These are phyloP conservation scores for Suillus americanus DNA, from an alignment of 768 basidiomycete species.

Conservation along the genomic window DNA sequence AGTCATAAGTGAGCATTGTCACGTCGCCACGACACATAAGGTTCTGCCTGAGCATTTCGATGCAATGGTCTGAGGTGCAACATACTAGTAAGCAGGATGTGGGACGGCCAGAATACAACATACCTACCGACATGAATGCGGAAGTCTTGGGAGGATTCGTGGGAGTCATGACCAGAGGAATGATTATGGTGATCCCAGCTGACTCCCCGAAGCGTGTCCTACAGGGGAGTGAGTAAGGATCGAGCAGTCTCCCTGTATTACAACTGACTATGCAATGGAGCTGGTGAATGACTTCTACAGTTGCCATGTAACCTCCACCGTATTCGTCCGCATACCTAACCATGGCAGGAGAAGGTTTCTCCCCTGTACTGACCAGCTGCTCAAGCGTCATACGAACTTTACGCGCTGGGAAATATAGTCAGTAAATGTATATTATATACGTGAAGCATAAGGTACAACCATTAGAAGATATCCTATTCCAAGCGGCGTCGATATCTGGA, in stretches of 20 bases:
- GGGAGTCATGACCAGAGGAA: neutral
- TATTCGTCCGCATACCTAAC: neutral
- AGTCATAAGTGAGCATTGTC: neutral
- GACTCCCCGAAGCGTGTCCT: neutral
- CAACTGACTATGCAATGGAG: neutral
- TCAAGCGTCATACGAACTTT: neutral
- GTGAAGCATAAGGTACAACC: neutral
- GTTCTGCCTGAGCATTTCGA: neutral
- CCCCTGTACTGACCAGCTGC: neutral
- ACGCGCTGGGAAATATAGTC: neutral
- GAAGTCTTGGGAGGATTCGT: neutral
- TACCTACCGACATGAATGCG: neutral
- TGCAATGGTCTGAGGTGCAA: neutral
- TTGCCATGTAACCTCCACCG: neutral
- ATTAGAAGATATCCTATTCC: neutral
- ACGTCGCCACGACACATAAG: neutral
- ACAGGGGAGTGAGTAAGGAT: neutral
- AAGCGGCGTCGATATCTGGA: neutral
- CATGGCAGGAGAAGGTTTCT: neutral
- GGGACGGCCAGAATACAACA: neutral
- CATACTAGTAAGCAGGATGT: neutral
- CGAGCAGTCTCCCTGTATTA: neutral
- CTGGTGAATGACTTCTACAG: neutral
- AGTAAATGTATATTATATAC: neutral
- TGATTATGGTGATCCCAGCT: neutral